Evolutionary conservation across 2,329 filamentous ascomycete genomes (phyloP), one percentile per base, ranked within the genome.

Genomic region (Calonectria pseudoturangicola): DNA sequence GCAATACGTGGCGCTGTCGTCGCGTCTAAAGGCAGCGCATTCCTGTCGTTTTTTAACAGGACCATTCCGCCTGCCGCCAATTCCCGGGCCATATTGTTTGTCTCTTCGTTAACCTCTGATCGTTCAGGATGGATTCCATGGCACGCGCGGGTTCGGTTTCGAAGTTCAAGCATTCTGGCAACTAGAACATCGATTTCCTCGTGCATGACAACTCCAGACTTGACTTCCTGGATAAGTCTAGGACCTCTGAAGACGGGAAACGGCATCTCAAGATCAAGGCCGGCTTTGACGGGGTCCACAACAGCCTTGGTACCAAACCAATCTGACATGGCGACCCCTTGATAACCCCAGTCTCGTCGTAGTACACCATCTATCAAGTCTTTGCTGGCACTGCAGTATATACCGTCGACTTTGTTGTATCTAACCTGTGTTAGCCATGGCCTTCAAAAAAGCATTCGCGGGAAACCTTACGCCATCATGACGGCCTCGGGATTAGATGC

Each of bases 261-360:
- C 0, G 75, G 75, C 75, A 77, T 77, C 39, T 77, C 75, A 7
- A 77, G 27, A 8, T 77, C 75, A 0, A 77, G 48, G 0, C 75
- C 75, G 0, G 75, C 75, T 4, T 71, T 60, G 13, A 73, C 30
- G 2, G 75, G 18, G 1, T 21, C 64, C 2, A 47, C n/a, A 0
- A 68, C 74, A 2, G 73, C 62, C 2, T 56, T 73, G 60, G 75
- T 77, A 1, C 75, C 75, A 13, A 77, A 77, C 75, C 75, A 77
- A 28, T 77, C 75, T 3, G 75, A 77, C 71, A 77, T 77, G 54
- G 60, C 33, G 9, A 68, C 13, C 2, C 75, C 75, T 30, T 77
- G 28, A 21, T 56, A 77, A 0, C 62, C 56, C 75, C 75, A 77
- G 47, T 77, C 73, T 2, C 69, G 28, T 18, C 75, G 67, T 0